phyloP scores from a whole-genome alignment of 2,329 filamentous ascomycete species.

The Penicillium sp. region DNA sequence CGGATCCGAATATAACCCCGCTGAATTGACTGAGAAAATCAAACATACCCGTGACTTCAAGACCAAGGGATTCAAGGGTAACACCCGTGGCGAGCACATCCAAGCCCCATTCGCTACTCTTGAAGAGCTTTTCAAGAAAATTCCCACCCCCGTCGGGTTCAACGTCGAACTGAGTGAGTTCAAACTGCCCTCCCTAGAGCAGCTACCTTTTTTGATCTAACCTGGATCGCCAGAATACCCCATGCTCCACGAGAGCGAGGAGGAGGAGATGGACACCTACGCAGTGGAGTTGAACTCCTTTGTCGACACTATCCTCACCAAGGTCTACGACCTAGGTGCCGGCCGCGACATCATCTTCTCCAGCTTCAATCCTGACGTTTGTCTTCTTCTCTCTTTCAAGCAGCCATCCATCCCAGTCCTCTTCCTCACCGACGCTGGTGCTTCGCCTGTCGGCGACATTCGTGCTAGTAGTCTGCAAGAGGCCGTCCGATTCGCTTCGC shows the following conservation, averaged over 20 bases:
- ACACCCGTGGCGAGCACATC: conserved; percentile 90
- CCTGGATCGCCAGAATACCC: conserved; percentile 67
- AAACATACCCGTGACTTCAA: conserved; percentile 97
- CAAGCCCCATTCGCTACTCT: conserved; percentile 94
- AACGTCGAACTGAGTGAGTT: conserved; percentile 88
- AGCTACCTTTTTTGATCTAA: conserved; percentile 29
- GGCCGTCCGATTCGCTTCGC: conserved; percentile 87
- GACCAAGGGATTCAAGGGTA: conserved; percentile 91
- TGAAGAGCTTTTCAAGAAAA: conserved; percentile 84
- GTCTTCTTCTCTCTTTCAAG: conserved; percentile 90
- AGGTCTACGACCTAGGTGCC: conserved; percentile 82
- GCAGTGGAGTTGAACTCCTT: conserved; percentile 95
- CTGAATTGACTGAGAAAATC: conserved; percentile 74
- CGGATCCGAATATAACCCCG: conserved; percentile 45
- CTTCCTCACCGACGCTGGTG: conserved; percentile 88
- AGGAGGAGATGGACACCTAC: conserved; percentile 95
- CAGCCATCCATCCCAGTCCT: conserved; percentile 95
- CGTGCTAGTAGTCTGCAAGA: conserved; percentile 90
- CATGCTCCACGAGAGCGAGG: conserved; percentile 93
- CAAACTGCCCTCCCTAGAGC: conserved; percentile 18
- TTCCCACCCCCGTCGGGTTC: conserved; percentile 84
- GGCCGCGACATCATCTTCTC: conserved; percentile 94
- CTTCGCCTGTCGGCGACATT: conserved; percentile 79
- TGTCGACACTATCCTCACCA: conserved; percentile 85
- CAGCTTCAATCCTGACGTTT: conserved; percentile 96